Percentiles rank a stretch among this genome's conserved stretches.
These are phyloP conservation scores for Lactarius deliciosus DNA, from an alignment of 768 basidiomycete species.

Conservation along the genomic window DNA sequence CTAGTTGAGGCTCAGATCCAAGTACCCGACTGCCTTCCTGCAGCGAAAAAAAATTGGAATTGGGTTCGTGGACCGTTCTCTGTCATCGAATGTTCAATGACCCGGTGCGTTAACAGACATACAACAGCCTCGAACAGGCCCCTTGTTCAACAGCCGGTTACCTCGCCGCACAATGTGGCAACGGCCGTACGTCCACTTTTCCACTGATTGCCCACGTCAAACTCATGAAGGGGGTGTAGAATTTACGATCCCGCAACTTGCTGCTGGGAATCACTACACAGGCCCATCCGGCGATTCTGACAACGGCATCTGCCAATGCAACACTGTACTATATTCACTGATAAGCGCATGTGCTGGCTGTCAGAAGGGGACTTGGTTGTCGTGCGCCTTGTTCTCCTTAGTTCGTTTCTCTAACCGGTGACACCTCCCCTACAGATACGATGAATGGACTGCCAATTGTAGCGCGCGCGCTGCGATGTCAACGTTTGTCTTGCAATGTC, in stretches of 20 bases:
- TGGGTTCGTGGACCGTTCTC: conserved; percentile 7
- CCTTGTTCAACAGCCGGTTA: conserved; percentile 17
- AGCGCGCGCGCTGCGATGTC: not conserved
- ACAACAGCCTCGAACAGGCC: conserved; percentile 16
- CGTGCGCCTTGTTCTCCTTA: conserved; percentile 4
- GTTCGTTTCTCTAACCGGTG: not conserved
- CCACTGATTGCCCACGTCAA: not conserved
- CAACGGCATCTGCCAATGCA: conserved; percentile 13
- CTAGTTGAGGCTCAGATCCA: conserved; percentile 5
- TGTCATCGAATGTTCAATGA: not conserved
- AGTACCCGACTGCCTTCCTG: conserved; percentile 9
- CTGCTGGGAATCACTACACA: conserved; percentile 1
- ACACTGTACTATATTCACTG: conserved; percentile 16
- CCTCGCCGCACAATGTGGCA: conserved; percentile 15
- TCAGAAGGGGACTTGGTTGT: conserved; percentile 14
- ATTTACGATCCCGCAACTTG: conserved; percentile 12
- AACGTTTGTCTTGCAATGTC: conserved; percentile 2
- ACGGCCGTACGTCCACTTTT: conserved; percentile 2
- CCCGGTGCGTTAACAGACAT: conserved; percentile 4
- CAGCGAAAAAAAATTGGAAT: not conserved
- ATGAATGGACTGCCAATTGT: conserved; percentile 13
- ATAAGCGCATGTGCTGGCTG: conserved; percentile 19
- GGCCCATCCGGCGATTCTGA: conserved; percentile 2
- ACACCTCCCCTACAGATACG: conserved; percentile 5
- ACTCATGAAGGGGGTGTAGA: not conserved